Evolutionary conservation across 2,329 filamentous ascomycete species (phyloP), one percentile per base, ranked within the genome.

Genomic region (Paramyrothecium sp.): DNA sequence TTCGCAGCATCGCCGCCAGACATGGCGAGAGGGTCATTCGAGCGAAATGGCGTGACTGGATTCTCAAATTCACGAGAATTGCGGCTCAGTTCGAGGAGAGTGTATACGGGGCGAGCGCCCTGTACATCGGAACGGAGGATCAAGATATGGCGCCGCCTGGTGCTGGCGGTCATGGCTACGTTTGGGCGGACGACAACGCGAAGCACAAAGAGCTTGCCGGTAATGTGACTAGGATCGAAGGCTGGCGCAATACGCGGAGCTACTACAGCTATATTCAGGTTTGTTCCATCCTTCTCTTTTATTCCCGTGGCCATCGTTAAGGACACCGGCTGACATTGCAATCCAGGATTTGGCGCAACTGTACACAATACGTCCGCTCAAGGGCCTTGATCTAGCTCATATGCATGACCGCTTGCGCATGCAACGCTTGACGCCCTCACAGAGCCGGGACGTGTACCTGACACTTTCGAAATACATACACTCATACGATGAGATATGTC

Each of bases 181-280:
- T 99, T 34, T 99, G 95, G 95, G 77, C 89, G 3, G 91, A 97
- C 66, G 92, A 97, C 56, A 78, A 81, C 46, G 83, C 89, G 8
- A 94, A 92, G 73, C 84, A 90, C 65, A 89, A 88, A 66, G 95
- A 99, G 74, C 83, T 99, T 41, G 90, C 92, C 17, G 94, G 92
- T 3, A 97, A 96, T 60, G 92, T 95, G 51, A 92, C 91, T 57
- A 84, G 95, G 56, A 96, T 99, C 60, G 95, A 99, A 76, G 95
- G 94, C 56, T 99, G 95, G 95, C 87, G 95, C 64, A 96, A 92
- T 62, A 98, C 95, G 1, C 84, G 95, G 59, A 96, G 91, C 68
- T 99, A 99, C 71, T 97, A 96, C 75, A 92, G 91, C 63, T 98
- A 92, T 70, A 94, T 98, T 61, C 91, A 96, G 78, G 91, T 88